Conservation (phyloP, 345 rosid genomes). For the Salix viminalis region DNA sequence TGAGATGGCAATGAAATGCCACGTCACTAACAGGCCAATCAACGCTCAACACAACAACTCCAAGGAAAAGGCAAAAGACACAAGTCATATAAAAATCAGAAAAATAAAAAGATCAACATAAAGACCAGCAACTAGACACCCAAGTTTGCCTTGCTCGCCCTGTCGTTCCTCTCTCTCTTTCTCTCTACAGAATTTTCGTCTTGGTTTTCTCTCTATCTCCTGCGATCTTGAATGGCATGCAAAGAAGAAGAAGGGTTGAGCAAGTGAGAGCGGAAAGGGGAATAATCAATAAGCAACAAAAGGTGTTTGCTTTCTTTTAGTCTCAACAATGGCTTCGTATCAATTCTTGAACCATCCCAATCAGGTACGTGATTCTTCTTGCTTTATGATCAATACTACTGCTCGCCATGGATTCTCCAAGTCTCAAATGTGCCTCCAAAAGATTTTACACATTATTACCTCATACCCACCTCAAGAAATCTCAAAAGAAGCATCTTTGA, state of each 20-base stretch:
- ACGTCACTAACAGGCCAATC: constrained; percentile 1
- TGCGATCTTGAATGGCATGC: neutral
- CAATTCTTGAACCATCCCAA: constrained; percentile 2
- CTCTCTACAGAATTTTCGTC: neutral
- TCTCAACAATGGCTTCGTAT: neutral
- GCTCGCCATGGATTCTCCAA: constrained; percentile 29
- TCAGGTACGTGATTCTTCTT: constrained; percentile 27
- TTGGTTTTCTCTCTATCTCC: neutral
- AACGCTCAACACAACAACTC: neutral
- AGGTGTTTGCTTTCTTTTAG: neutral
- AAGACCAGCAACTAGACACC: neutral
- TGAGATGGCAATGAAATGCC: constrained; percentile 3
- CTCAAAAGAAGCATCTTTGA: neutral
- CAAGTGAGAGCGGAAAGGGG: neutral
- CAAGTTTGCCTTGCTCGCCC: neutral
- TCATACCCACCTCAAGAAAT: constrained; percentile 13
- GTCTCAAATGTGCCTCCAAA: constrained; percentile 36
- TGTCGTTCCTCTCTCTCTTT: neutral
- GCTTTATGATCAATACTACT: neutral
- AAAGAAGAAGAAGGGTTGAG: neutral
- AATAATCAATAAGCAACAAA: neutral
- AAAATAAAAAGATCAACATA: neutral
- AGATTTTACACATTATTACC: constrained; percentile 34
- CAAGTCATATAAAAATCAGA: neutral
- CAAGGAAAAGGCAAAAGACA: neutral